Base-by-base conservation (phyloP, 306 rosid species). In the Datisca glomerata region DNA sequence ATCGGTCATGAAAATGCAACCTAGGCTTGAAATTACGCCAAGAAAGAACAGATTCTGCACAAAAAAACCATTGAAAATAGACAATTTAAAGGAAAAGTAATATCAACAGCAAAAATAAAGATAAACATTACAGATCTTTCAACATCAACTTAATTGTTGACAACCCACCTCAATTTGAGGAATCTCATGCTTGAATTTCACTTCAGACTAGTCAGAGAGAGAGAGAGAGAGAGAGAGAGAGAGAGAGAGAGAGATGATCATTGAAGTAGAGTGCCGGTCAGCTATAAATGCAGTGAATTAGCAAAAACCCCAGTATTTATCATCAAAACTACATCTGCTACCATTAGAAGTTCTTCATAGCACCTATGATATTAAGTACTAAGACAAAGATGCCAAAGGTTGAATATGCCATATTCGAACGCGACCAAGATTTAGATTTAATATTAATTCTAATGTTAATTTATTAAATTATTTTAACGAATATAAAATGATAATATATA, bases 91-190 rank as follows among this genome's bases (percentile, higher is more conserved):
- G 44, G 46, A 53, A 44, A 43, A 10, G 24, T 21, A 18, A 17
- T n/a, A n/a, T 41, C 17, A 11, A 31, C 48, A 23, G 21, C 1
- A 23, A 42, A 18, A 23, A 31, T n/a, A 24, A 10, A 5, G 24
- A 18, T 11, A 12, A 28, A 38, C 6, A 20, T 37, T 19, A 10
- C 21, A 18, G 55, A 14, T 11, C 22, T 40, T 55, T 55, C 18
- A 55, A 21, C 15, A 45, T 57, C 3, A 67, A 53, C 27, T 21
- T 12, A 48, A 51, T 42, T 56, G 45, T 24, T 45, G 50, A 49
- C 32, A 18, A 48, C 64, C 62, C 68, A 78, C 79, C 79, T 64
- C 50, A 52, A n/a, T 13, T 33, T 20, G 68, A 63, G 39, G 66
- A 55, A 54, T 43, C 49, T 52, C 21, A 45, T 49, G 66, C 55